phyloP scores from a whole-genome alignment of 2,329 filamentous ascomycete species.

The Paecilomyces niveus region DNA sequence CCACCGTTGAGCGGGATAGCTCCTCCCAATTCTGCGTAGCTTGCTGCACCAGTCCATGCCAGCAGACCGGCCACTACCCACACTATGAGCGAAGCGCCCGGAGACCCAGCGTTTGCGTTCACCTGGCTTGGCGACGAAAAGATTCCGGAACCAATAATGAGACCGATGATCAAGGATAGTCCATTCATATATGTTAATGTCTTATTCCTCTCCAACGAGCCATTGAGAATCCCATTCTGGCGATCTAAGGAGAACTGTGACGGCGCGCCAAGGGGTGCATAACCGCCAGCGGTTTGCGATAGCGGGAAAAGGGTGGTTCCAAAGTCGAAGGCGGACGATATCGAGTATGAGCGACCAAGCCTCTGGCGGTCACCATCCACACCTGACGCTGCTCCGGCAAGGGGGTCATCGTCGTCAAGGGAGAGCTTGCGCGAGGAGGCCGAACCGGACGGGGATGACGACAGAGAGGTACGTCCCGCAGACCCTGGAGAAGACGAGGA shows the following conservation, averaged over 20 bases:
- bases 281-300: constrained; percentile 72
- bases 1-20: constrained; percentile 95
- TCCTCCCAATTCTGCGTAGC: constrained; percentile 90
- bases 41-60: constrained; percentile 92
- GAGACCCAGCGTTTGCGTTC: constrained; percentile 82
- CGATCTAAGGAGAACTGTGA: constrained; percentile 49
- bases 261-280: constrained; percentile 78
- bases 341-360: constrained; percentile 68
- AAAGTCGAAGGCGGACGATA: constrained; percentile 93
- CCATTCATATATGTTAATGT: constrained; percentile 93
- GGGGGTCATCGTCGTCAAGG: constrained; percentile 76
- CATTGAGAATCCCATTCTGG: constrained; percentile 57
- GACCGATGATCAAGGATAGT: constrained; percentile 77
- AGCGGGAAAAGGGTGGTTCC: constrained; percentile 87
- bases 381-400: constrained; percentile 50
- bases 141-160: constrained; percentile 95
- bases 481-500: constrained; percentile 70
- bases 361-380: constrained; percentile 41
- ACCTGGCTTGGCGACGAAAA: constrained; percentile 93
- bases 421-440: constrained; percentile 90
- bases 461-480: constrained; percentile 57
- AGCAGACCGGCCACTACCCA: constrained; percentile 88
- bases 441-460: constrained; percentile 72
- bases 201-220: constrained; percentile 90
- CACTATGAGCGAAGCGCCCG: constrained; percentile 81